phyloP scores from a whole-genome alignment of 176 grass and related monocot genomes.

The Raddia distichophylla region DNA sequence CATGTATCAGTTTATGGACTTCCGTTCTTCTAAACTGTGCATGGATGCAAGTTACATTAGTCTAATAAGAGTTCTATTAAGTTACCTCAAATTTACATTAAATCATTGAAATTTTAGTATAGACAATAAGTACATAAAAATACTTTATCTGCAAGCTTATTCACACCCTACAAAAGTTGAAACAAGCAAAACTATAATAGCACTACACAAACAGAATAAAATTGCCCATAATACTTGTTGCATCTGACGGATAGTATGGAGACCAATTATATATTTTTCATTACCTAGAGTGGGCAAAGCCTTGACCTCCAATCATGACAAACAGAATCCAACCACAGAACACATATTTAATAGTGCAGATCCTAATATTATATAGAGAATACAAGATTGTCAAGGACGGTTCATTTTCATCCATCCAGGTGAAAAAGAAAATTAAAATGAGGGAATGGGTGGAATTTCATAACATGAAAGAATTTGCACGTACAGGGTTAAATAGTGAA shows the following conservation, averaged over 20 bases:
- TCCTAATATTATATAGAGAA: not conserved
- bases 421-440: no score
- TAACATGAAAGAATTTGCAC: no score
- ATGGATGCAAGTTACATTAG: not conserved
- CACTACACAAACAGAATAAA: not conserved
- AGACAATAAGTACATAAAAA: not conserved
- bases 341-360: not conserved
- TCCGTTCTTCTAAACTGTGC: not conserved
- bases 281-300: not conserved
- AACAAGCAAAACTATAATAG: not conserved
- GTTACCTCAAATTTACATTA: not conserved
- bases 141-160: slow-evolving; percentile 6
- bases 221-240: not conserved
- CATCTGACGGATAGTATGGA: not conserved
- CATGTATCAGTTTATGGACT: not conserved
- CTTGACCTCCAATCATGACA: slow-evolving; percentile 19
- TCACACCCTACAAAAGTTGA: slow-evolving; percentile 16
- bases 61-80: not conserved
- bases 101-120: not conserved
- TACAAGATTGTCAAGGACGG: not conserved
- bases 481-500: no score
- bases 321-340: not conserved
- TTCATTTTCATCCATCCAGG: no score
- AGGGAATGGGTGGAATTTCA: no score
- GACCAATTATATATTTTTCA: slow-evolving; percentile 4